Conservation (phyloP, 2,329 filamentous ascomycete genomes). For the Dothideomycetes sp. region DNA sequence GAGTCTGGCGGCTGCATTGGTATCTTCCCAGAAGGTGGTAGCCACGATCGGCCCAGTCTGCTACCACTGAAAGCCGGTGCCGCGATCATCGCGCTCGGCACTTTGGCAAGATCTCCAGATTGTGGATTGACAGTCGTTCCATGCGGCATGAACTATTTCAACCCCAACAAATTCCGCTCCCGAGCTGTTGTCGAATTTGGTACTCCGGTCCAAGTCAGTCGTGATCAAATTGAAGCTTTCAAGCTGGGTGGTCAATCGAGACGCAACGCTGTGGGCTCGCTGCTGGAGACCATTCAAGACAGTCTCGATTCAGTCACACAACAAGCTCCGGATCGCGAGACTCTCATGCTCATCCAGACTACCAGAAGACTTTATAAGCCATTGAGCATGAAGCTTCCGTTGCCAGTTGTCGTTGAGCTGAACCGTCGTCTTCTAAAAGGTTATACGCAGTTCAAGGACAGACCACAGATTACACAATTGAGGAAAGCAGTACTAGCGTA, state of each 20-base stretch:
- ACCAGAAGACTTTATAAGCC: conserved; percentile 88
- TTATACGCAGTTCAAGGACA: conserved; percentile 85
- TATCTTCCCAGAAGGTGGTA: conserved; percentile 94
- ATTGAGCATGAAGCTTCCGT: conserved; percentile 81
- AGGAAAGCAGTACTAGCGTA: conserved; percentile 70
- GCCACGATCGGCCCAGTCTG: conserved; percentile 84
- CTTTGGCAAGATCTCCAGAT: conserved; percentile 71
- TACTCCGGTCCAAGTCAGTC: conserved; percentile 72
- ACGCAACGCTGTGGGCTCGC: conserved; percentile 73
- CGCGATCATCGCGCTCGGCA: conserved; percentile 92
- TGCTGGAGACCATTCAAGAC: conserved; percentile 80
- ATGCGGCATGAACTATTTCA: conserved; percentile 98
- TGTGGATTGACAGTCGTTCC: conserved; percentile 91
- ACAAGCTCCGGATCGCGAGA: conserved; percentile 87
- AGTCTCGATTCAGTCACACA: conserved; percentile 81
- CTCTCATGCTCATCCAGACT: conserved; percentile 78
- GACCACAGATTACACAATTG: conserved; percentile 67
- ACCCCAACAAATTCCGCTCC: conserved; percentile 95
- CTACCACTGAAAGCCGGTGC: conserved; percentile 94
- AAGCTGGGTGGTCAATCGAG: conserved; percentile 56
- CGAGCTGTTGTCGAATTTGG: conserved; percentile 94
- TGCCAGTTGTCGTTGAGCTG: conserved; percentile 86
- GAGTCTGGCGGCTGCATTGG: conserved; percentile 79
- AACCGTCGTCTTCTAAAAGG: conserved; percentile 85
- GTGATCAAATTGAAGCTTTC: conserved; percentile 76